phyloP scores from a whole-genome alignment of 1,139 yeast species.

The Hemisphaericaspora xylanilytica region DNA sequence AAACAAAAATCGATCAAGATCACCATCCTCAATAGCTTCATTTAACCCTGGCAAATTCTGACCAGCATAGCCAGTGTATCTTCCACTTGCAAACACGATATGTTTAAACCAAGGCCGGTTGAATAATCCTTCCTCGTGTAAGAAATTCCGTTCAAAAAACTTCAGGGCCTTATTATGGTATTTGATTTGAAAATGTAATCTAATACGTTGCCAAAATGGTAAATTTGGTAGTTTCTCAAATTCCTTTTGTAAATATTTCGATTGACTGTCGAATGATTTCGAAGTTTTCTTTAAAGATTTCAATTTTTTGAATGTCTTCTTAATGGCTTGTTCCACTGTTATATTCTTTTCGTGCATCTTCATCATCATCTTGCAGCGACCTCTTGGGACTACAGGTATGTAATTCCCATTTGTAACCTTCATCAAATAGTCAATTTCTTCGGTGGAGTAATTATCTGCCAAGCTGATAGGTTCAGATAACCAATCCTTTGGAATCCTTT shows the following conservation, averaged over 20 bases:
- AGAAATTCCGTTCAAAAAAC: constrained; percentile 65
- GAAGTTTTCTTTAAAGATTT: constrained; percentile 26
- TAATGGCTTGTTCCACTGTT: constrained; percentile 30
- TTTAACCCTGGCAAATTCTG: constrained; percentile 76
- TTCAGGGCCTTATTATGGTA: constrained; percentile 45
- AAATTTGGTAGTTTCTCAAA: constrained; percentile 35
- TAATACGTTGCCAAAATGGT: constrained; percentile 42
- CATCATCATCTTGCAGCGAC: constrained; percentile 9
- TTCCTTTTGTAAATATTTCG: constrained; percentile 32
- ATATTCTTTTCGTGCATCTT: constrained; percentile 13
- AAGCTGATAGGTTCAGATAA: constrained; percentile 19
- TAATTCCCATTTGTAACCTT: constrained; percentile 27
- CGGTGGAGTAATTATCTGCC: constrained; percentile 19
- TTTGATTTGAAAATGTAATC: constrained; percentile 31
- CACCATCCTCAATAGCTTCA: constrained; percentile 74
- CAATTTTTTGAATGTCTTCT: constrained; percentile 26
- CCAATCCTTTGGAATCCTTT: constrained; percentile 36
- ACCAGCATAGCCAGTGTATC: constrained; percentile 84
- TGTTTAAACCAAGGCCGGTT: constrained; percentile 85
- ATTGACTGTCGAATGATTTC: constrained; percentile 34
- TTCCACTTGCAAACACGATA: constrained; percentile 77
- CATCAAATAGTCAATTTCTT: constrained; percentile 21
- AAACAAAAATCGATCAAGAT: constrained; percentile 48
- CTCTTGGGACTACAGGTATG: constrained; percentile 7
- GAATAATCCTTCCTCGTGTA: constrained; percentile 60